phyloP scores from a whole-genome alignment of 768 basidiomycete species.

The Phylloporus arenicola region DNA sequence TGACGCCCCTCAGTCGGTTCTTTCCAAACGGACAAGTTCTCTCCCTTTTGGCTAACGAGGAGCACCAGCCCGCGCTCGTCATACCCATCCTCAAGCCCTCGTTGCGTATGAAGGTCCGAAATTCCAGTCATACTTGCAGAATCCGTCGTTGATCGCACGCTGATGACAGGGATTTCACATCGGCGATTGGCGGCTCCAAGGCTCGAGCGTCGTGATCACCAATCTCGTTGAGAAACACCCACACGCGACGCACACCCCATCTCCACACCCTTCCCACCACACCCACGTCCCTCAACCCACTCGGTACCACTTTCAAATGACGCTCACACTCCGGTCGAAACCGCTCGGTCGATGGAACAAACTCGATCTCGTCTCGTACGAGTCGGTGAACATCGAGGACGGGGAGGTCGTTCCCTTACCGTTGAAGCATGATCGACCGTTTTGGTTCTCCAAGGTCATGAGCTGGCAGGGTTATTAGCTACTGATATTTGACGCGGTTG shows the following conservation, averaged over 20 bases:
- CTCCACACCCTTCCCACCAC: constrained; percentile 5
- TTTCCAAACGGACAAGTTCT: constrained; percentile 82
- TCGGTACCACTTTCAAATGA: constrained; percentile 73
- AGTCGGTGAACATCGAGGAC: constrained; percentile 68
- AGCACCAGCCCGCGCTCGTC: constrained; percentile 59
- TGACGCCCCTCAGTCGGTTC: constrained; percentile 57
- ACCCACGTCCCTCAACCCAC: constrained; percentile 14
- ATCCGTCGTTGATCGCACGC: constrained; percentile 1
- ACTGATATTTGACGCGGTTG: not conserved
- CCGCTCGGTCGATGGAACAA: constrained; percentile 79
- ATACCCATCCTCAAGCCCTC: constrained; percentile 73
- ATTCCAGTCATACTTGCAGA: not conserved
- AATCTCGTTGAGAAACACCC: constrained; percentile 52
- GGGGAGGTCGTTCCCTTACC: constrained; percentile 67
- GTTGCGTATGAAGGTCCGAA: constrained; percentile 66
- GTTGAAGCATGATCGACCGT: constrained; percentile 82
- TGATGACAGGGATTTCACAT: constrained; percentile 59
- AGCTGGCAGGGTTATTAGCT: constrained; percentile 44
- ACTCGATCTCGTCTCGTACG: constrained; percentile 67
- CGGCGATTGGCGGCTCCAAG: constrained; percentile 68
- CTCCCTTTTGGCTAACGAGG: constrained; percentile 80
- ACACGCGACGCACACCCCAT: constrained; percentile 3
- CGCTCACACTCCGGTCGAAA: constrained; percentile 61
- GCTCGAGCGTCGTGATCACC: constrained; percentile 52
- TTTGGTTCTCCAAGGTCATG: constrained; percentile 89